Conservation (phyloP, 345 rosid species). For the Sisymbrium altissimum region DNA sequence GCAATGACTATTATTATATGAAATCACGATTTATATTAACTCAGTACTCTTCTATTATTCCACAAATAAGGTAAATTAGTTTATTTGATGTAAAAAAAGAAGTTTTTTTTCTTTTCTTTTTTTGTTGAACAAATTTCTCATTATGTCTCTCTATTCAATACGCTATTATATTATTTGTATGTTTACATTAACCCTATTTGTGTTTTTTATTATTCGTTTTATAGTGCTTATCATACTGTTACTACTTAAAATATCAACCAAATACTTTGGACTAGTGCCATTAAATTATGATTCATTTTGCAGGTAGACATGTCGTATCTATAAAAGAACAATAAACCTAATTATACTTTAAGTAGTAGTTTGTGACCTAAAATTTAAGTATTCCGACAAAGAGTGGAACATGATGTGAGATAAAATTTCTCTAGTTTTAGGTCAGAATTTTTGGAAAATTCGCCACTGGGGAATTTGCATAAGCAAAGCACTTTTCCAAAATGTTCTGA, state of each 20-base stretch:
- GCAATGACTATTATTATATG: neutral
- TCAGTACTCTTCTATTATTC: neutral
- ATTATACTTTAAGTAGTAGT: slow-evolving; percentile 20
- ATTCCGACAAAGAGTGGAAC: slow-evolving; percentile 21
- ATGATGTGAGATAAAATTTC: slow-evolving; percentile 15
- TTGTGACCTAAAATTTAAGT: too few relatives aligned
- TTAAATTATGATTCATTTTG: neutral
- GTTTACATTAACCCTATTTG: neutral
- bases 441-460: slow-evolving; percentile 10
- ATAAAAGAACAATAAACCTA: neutral
- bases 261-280: neutral
- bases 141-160: neutral
- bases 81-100: too few relatives aligned
- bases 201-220: neutral
- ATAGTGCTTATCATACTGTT: neutral
- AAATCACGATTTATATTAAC: neutral
- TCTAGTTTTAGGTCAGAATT: slow-evolving; percentile 24
- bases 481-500: neutral
- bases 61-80: neutral
- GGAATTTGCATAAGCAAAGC: slow-evolving; percentile 9
- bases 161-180: neutral
- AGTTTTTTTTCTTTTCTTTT: too few relatives aligned
- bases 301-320: neutral
- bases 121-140: neutral
- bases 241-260: neutral